Evolutionary conservation across 192 early-diverging fungal species (phyloP), one percentile per base, ranked within the genome.

Genomic region (Umbelopsis sp.): DNA sequence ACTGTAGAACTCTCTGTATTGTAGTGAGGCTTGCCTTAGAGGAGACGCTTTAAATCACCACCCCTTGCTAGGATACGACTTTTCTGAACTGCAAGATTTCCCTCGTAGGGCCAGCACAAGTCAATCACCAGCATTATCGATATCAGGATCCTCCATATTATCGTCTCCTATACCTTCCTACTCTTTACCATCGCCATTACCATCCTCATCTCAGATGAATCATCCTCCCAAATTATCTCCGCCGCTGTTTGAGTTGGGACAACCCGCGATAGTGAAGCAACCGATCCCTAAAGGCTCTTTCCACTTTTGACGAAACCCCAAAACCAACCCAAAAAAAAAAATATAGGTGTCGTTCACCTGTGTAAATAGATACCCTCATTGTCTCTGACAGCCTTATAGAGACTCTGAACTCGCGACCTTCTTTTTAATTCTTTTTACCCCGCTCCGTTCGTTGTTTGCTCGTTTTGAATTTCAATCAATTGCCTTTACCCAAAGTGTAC

Each of bases 1-100:
- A 36, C 32, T 22, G 20, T 53, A 78, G 77, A 74, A 78, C 44
- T 74, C 77, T 44, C 68, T 78, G 25, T 78, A 78, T 67, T 78
- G 77, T 51, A 68, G 65, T 50, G 77, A 79, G 65, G 66, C 49
- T 34, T 79, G 77, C 45, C 59, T 79, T 10, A 50, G 70, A 22
- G 51, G 68, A 24, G 77, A 79, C 41, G 73, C 77, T 34, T 45
- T 78, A 36, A 71, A 45, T 43, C 72, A 74, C 41, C 77, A 79
- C 43, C 77, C 77, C 6, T 34, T 79, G 7, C 47, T 79, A 41
- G 77, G 77, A n/a, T 79, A 79, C 62, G 66, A 74, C 66, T 79
- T 74, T 68, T 59, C 72, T 43, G 77, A 74, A 71, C 69, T 79
- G 6, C 73, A 74, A 49, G 66, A 79, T 50, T 79, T 79, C 51